Evolutionary conservation across 257 asterid genomes (phyloP).

Genomic region (Nicotiana undulata): DNA sequence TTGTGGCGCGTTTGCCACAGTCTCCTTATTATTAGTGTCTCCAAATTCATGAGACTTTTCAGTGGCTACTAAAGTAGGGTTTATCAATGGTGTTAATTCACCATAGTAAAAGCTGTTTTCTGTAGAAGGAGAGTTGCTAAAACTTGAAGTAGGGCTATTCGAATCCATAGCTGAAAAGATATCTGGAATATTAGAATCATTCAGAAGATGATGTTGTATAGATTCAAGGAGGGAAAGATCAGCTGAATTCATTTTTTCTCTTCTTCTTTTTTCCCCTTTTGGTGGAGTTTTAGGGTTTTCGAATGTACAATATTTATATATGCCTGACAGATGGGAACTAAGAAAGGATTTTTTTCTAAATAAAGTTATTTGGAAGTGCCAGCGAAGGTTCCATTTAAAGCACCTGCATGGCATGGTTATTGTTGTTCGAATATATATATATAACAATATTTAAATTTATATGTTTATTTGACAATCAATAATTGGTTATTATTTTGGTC

Average conservation of each 20-base stretch:
- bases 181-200: constrained; percentile 20
- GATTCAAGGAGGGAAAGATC: constrained; percentile 26
- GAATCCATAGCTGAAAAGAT: neutral
- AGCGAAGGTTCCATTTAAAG: neutral
- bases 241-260: neutral
- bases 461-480: neutral
- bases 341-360: neutral
- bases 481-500: neutral
- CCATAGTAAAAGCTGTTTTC: neutral
- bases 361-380: neutral
- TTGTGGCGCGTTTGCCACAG: neutral
- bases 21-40: neutral
- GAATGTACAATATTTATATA: neutral
- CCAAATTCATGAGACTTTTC: neutral
- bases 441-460: neutral
- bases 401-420: neutral
- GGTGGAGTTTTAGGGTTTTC: neutral
- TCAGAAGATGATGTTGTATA: constrained; percentile 27
- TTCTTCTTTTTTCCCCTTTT: neutral
- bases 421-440: neutral
- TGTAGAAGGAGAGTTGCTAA: neutral
- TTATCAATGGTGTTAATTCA: neutral
- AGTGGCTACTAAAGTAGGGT: neutral
- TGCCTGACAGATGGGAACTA: neutral
- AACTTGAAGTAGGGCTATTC: neutral